Evolutionary conservation across 768 basidiomycete genomes (phyloP).

Genomic region (Pisolithus sp.): DNA sequence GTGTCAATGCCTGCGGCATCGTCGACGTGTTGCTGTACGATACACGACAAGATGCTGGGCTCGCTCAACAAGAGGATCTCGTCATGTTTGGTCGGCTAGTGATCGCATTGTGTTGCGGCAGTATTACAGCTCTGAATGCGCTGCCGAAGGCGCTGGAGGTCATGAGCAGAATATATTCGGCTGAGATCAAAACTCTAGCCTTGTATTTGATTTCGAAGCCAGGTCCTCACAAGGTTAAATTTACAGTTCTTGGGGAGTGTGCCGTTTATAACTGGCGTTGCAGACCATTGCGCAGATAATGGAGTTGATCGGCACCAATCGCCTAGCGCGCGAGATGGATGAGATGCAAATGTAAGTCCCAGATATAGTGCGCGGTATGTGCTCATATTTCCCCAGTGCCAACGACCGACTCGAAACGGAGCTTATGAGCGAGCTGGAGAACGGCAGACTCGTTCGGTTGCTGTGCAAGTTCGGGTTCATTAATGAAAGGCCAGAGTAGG

Average conservation of each 20-base stretch:
- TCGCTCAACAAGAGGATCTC: constrained; percentile 84
- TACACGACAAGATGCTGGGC: constrained; percentile 48
- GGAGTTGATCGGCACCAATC: constrained; percentile 65
- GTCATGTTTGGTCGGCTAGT: constrained; percentile 80
- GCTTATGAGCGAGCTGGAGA: constrained; percentile 85
- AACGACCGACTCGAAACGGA: constrained; percentile 79
- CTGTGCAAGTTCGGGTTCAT: constrained; percentile 96
- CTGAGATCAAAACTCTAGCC: constrained; percentile 76
- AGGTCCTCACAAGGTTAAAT: constrained; percentile 52
- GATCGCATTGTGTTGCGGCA: constrained; percentile 71
- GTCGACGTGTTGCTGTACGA: constrained; percentile 82
- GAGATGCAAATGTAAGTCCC: constrained; percentile 61
- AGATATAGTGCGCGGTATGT: background rate
- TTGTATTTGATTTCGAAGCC: constrained; percentile 74
- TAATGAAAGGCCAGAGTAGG: constrained; percentile 97
- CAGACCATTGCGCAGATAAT: constrained; percentile 77
- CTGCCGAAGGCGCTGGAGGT: constrained; percentile 70
- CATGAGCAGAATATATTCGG: constrained; percentile 66
- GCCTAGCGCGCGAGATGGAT: constrained; percentile 71
- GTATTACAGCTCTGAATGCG: constrained; percentile 49
- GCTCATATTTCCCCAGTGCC: constrained; percentile 42
- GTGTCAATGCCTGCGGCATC: constrained; percentile 83
- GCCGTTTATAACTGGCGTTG: background rate
- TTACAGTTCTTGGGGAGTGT: background rate
- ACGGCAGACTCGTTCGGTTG: constrained; percentile 83